Conservation (phyloP, 495 filamentous ascomycete species). For the Apiosordaria backusii region DNA sequence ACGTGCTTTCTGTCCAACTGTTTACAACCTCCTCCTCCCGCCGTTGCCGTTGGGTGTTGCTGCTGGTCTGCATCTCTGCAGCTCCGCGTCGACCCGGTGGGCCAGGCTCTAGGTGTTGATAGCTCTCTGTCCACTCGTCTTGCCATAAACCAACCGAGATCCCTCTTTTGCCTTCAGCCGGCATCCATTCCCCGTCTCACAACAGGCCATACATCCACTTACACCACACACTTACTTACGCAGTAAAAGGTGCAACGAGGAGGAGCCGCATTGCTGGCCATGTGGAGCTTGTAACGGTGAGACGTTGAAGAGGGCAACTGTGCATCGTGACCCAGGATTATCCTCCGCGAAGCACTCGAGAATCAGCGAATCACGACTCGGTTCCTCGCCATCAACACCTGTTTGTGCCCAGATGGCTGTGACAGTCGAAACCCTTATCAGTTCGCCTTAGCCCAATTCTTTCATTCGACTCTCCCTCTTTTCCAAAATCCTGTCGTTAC, state of each 20-base stretch:
- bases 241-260: not conserved
- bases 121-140: constrained; percentile 20
- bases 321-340: constrained; percentile 16
- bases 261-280: constrained; percentile 35
- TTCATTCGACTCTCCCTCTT: constrained; percentile 6
- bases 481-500: not conserved
- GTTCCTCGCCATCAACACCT: constrained; percentile 11
- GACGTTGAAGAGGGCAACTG: constrained; percentile 23
- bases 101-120: constrained; percentile 26
- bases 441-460: constrained; percentile 10
- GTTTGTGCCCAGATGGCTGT: constrained; percentile 29
- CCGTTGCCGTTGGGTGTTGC: constrained; percentile 9
- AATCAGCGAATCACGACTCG: constrained; percentile 23
- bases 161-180: constrained; percentile 20
- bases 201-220: constrained; percentile 12
- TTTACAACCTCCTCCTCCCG: not conserved
- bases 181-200: constrained; percentile 12
- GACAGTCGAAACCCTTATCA: constrained; percentile 22
- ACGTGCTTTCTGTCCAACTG: not conserved
- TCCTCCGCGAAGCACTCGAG: constrained; percentile 8
- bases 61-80: constrained; percentile 20
- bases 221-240: constrained; percentile 1
- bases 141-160: constrained; percentile 25
- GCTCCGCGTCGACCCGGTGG: constrained; percentile 23
- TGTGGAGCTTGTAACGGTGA: constrained; percentile 31